These are phyloP conservation scores for Neofusicoccum kwambonambiense DNA, from an alignment of 2,329 filamentous ascomycete species.

Conservation along the genomic window DNA sequence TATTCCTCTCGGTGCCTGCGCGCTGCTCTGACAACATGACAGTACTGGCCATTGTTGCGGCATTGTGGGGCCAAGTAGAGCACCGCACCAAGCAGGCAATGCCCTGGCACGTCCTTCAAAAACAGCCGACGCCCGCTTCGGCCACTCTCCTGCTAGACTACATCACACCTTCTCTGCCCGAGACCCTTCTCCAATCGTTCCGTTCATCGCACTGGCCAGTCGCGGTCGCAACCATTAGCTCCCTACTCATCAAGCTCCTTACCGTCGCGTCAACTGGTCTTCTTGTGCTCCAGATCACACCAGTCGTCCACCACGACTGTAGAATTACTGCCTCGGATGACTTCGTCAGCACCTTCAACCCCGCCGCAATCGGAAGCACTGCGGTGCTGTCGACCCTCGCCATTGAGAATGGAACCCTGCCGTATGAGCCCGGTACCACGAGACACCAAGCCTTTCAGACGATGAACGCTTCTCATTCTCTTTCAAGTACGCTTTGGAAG, in stretches of 20 bases:
- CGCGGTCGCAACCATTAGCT: not conserved
- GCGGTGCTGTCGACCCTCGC: not conserved
- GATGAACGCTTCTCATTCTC: not conserved
- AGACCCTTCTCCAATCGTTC: not conserved
- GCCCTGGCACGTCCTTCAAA: not conserved
- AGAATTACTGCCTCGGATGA: not conserved
- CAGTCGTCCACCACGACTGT: not conserved
- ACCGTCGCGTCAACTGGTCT: conserved; percentile 3
- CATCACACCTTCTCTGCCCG: not conserved
- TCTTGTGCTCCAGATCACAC: not conserved
- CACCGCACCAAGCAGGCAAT: not conserved
- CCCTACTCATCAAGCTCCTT: not conserved
- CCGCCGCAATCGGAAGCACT: not conserved
- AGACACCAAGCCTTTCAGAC: not conserved
- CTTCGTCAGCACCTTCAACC: not conserved
- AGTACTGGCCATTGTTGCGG: not conserved
- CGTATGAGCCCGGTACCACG: not conserved
- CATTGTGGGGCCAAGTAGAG: not conserved
- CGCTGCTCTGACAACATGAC: not conserved
- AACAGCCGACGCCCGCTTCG: not conserved
- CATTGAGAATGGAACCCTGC: not conserved
- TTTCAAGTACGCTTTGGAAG: not conserved
- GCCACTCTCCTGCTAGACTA: not conserved
- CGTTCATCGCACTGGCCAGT: not conserved
- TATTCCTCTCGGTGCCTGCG: too few relatives aligned